Evolutionary conservation across 2,329 filamentous ascomycete genomes (phyloP).

Genomic region (Seiridium cupressi): DNA sequence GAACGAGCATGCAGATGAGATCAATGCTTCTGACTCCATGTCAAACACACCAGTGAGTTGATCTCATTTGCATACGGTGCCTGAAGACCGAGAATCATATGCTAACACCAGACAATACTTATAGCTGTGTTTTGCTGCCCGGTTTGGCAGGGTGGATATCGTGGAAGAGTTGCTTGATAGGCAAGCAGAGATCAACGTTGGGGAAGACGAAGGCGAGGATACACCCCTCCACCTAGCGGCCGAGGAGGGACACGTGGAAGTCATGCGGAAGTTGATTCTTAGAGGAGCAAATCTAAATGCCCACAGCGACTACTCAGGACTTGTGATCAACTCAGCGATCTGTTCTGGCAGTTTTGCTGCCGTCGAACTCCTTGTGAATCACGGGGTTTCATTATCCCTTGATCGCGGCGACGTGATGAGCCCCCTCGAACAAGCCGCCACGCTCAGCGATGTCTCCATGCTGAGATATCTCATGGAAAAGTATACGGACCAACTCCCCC

Average conservation of each 20-base stretch:
- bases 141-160: slow-evolving; percentile 31
- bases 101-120: not conserved
- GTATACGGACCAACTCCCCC: slow-evolving; percentile 36
- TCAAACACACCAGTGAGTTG: slow-evolving; percentile 32
- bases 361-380: slow-evolving; percentile 36
- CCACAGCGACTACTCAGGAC: slow-evolving; percentile 21
- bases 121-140: slow-evolving; percentile 30
- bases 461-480: slow-evolving; percentile 38
- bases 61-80: not conserved
- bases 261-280: slow-evolving; percentile 37
- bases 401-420: slow-evolving; percentile 26
- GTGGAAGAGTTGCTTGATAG: slow-evolving; percentile 33
- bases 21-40: slow-evolving; percentile 27
- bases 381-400: slow-evolving; percentile 32
- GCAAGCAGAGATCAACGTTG: slow-evolving; percentile 32
- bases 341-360: slow-evolving; percentile 37
- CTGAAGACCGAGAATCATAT: not conserved
- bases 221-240: slow-evolving; percentile 40
- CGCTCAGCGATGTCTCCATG: slow-evolving; percentile 36
- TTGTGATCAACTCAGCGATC: slow-evolving; percentile 39
- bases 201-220: slow-evolving; percentile 24
- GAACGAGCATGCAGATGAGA: slow-evolving; percentile 34
- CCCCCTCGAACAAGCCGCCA: slow-evolving; percentile 35
- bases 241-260: slow-evolving; percentile 32
- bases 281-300: slow-evolving; percentile 36